Conservation (phyloP, 805 yeast species). For the Ogataea salicorniae region DNA sequence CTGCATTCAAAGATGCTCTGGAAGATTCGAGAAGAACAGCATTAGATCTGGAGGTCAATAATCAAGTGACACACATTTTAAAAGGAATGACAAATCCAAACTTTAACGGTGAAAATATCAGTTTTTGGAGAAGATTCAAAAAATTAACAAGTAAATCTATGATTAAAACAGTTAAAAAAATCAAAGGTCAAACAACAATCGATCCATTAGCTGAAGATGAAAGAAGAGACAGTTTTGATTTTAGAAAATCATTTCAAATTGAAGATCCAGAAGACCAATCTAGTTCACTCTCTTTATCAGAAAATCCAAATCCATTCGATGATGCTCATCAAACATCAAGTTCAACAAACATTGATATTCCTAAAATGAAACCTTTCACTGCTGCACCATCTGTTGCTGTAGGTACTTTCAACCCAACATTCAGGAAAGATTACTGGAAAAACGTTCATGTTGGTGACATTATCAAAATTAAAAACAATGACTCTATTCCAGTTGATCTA, state of each 20-base stretch:
- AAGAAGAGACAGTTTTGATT: constrained; percentile 32
- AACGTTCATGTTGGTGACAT: constrained; percentile 71
- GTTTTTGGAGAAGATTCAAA: constrained; percentile 66
- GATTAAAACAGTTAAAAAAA: constrained; percentile 12
- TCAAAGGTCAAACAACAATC: constrained; percentile 18
- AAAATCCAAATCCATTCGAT: constrained; percentile 21
- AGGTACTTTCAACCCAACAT: constrained; percentile 17
- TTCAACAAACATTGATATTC: constrained; percentile 3
- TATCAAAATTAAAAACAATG: constrained; percentile 61
- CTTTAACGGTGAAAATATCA: constrained; percentile 56
- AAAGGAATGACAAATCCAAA: constrained; percentile 52
- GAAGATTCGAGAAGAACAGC: constrained; percentile 76
- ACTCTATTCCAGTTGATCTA: constrained; percentile 75
- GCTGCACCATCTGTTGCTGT: constrained; percentile 18
- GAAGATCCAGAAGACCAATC: constrained; percentile 10
- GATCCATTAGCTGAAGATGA: constrained; percentile 27
- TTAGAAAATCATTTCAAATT: constrained; percentile 24
- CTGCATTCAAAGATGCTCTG: constrained; percentile 74
- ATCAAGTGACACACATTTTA: constrained; percentile 64
- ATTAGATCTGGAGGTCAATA: constrained; percentile 69
- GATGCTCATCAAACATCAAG: constrained; percentile 9
- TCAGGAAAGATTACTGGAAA: constrained; percentile 57
- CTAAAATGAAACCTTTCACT: constrained; percentile 25
- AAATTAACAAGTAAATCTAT: constrained; percentile 32
- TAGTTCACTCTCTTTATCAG: constrained; percentile 12